Evolutionary conservation across 345 rosid genomes (phyloP).

Genomic region (Geranium brycei): DNA sequence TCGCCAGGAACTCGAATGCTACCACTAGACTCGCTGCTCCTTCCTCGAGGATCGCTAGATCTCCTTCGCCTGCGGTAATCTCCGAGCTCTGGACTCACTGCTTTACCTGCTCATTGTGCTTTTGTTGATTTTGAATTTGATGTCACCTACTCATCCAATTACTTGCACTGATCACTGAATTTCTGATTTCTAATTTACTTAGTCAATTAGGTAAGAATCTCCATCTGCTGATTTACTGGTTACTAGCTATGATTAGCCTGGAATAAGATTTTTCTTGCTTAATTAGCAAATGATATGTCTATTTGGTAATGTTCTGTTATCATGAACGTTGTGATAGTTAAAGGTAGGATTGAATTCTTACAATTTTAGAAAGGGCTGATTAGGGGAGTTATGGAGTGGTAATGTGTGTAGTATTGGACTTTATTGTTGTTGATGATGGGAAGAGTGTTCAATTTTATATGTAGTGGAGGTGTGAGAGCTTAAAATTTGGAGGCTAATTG

Average conservation of each 20-base stretch:
- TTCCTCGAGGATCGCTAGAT: constrained; percentile 47
- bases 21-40: constrained; percentile 21
- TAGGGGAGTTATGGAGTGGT: background rate
- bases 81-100: constrained; percentile 2
- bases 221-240: too few relatives aligned
- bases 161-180: too few relatives aligned
- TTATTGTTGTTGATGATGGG: background rate
- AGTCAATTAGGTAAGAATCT: background rate
- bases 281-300: too few relatives aligned
- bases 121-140: background rate
- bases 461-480: too few relatives aligned
- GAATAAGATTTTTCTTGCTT: too few relatives aligned
- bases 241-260: too few relatives aligned
- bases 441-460: background rate
- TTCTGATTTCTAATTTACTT: background rate
- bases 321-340: background rate
- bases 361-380: background rate
- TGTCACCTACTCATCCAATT: too few relatives aligned
- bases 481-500: constrained; percentile 13
- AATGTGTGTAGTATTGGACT: background rate
- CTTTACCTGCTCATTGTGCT: background rate
- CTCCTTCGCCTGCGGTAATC: constrained; percentile 79
- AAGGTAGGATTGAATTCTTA: background rate
- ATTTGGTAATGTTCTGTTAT: background rate
- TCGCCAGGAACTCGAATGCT: constrained; percentile 32